Conservation (phyloP, 352 stramenopile species). For the Globisporangium recalcitrans region DNA sequence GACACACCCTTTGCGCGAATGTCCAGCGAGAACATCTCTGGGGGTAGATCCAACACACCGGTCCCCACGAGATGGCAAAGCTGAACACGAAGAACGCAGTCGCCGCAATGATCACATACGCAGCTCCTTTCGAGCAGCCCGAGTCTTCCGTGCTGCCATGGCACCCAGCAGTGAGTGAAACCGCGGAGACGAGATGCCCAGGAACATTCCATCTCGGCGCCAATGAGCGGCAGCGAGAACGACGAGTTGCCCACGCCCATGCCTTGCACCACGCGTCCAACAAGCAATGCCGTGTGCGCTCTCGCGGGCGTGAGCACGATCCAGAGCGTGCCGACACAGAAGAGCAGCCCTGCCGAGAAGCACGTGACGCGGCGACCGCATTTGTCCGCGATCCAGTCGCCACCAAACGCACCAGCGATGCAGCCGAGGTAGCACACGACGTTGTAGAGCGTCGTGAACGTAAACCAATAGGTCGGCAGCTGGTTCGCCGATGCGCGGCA, state of each 20-base stretch:
- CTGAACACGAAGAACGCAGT: conserved; percentile 42
- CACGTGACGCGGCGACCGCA: conserved; percentile 35
- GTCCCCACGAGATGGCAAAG: conserved; percentile 52
- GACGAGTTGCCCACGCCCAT: conserved; percentile 42
- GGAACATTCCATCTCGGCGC: conserved; percentile 42
- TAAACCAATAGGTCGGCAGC: conserved; percentile 34
- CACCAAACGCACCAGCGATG: conserved; percentile 26
- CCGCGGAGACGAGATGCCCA: conserved; percentile 32
- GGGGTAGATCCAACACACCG: conserved; percentile 56
- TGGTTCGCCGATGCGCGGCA: conserved; percentile 15
- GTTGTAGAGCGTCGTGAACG: conserved; percentile 41
- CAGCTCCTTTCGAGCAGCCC: conserved; percentile 18
- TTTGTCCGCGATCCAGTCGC: conserved; percentile 27
- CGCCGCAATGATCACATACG: conserved; percentile 32
- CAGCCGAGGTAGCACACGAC: conserved; percentile 41
- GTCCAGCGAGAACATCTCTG: conserved; percentile 54
- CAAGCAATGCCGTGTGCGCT: conserved; percentile 22
- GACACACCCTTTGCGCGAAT: conserved; percentile 39
- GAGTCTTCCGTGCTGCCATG: conserved; percentile 22
- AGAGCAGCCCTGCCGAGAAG: conserved; percentile 31
- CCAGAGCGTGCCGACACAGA: conserved; percentile 33
- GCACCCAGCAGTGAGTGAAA: conserved; percentile 35
- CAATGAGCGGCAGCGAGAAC: conserved; percentile 39
- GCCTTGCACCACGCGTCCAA: conserved; percentile 33
- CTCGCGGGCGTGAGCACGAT: conserved; percentile 18